Evolutionary conservation across 176 grass and related monocot species (phyloP).

Genomic region (Poa annua): DNA sequence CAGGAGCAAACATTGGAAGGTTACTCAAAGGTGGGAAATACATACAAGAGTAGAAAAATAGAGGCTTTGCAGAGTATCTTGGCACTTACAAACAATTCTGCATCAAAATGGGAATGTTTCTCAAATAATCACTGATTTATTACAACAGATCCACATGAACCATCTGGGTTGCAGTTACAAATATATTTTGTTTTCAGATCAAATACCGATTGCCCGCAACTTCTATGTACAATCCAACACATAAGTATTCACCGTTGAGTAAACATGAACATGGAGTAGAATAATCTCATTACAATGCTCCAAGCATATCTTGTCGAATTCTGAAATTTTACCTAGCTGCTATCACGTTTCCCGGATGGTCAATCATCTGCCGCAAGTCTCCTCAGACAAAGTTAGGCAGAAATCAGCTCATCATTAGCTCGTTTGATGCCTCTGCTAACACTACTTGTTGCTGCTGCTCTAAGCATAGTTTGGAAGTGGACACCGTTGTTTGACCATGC

Average conservation of each 20-base stretch:
- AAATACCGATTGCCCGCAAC: background rate
- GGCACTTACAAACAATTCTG: too few relatives aligned
- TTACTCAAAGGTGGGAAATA: too few relatives aligned
- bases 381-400: conserved; percentile 44
- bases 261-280: background rate
- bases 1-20: too few relatives aligned
- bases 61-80: too few relatives aligned
- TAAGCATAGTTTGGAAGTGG: conserved; percentile 61
- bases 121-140: background rate
- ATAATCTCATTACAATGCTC: background rate
- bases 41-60: too few relatives aligned
- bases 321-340: background rate
- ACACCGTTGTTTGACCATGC: conserved; percentile 55
- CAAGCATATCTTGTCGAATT: background rate
- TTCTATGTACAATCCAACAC: background rate
- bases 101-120: too few relatives aligned
- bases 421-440: conserved; percentile 85
- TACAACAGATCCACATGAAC: background rate
- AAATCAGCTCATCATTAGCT: conserved; percentile 52
- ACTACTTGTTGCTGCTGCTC: conserved; percentile 52
- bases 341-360: conserved; percentile 35
- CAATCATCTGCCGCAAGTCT: conserved; percentile 41
- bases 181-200: too few relatives aligned
- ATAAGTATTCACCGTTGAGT: background rate
- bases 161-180: background rate